Evolutionary conservation across 2,329 filamentous ascomycete species (phyloP), one percentile per base, ranked within the genome.

Genomic region (Penicillium sp.): DNA sequence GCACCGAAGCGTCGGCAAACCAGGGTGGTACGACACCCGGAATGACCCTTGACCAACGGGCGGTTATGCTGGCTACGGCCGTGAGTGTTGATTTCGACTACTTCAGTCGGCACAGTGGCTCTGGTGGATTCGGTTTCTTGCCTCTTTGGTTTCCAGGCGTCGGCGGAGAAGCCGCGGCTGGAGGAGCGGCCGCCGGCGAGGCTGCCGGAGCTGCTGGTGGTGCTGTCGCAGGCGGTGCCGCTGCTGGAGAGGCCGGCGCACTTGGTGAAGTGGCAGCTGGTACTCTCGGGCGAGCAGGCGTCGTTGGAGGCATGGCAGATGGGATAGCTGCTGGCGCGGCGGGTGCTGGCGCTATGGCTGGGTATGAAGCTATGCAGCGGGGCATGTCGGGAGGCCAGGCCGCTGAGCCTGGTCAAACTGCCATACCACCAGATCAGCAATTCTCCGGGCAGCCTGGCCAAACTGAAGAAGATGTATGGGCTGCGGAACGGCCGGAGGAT

Each of bases 51-150:
- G 86, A 88, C 66, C 85, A 88, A 70, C 80, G 86, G 55, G 86
- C 86, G 2, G 81, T 88, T 28, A 88, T 88, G 86, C 79, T 89
- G 8, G 86, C 86, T 10, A 87, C 86, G 0, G 86, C 86, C 6
- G 86, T 88, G 12, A 85, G 80, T 57, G 81, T 88, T 49, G 86
- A 89, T 67, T 88, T 88, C 60, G 86, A 89, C 69, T 89, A 88
- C 72, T 89, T 89, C 75, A 88, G 85, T 59, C 79, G 85, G 1
- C 84, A 88, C 62, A 86, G 83, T 55, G 72, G 76, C 17, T 70
- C 75, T 2, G 79, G 79, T 10, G 75, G 80, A 15, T 71, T 81
- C 45, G 77, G 82, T 1, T 79, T 81, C 41, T 79, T 87, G 69
- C 85, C 85, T 0, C 68, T 86, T 52, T 82, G 80, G 74, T 76